A percentile compares a stretch with the other conserved stretches of the same genome.
Evolutionary conservation across 163 green algal genomes (phyloP).

Genomic region (Scenedesmus sp.): DNA sequence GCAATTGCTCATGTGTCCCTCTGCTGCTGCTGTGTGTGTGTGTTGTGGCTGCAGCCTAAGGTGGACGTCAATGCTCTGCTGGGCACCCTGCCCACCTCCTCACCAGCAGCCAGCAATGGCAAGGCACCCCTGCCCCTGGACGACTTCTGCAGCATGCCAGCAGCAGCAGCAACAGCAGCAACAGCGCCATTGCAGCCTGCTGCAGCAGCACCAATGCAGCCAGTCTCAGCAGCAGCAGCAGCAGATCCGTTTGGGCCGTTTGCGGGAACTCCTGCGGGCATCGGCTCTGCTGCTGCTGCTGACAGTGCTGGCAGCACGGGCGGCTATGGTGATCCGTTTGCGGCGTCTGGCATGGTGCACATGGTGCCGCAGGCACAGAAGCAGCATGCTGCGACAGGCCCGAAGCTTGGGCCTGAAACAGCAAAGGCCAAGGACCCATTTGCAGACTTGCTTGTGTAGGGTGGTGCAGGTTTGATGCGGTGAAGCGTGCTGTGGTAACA

Average conservation of each 20-base stretch:
- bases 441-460: slow-evolving; percentile 23
- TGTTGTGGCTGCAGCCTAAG: neutral
- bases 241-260: slow-evolving; percentile 38
- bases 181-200: neutral
- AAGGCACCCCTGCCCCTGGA: slow-evolving; percentile 27
- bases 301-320: slow-evolving; percentile 2
- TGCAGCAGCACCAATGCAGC: slow-evolving; percentile 33
- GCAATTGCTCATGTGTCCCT: too few species aligned
- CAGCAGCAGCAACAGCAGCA: neutral
- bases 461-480: neutral
- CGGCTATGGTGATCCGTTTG: slow-evolving; percentile 54
- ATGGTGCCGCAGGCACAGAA: slow-evolving; percentile 27
- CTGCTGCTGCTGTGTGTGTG: neutral
- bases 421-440: slow-evolving; percentile 55
- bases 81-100: neutral
- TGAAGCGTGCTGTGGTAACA: neutral
- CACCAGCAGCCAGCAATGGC: neutral
- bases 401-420: slow-evolving; percentile 54
- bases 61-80: slow-evolving; percentile 18
- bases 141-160: slow-evolving; percentile 41
- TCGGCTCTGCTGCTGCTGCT: neutral
- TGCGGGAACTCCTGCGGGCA: neutral
- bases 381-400: neutral
- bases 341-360: slow-evolving; percentile 31
- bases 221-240: neutral